Percentiles rank a stretch among this genome's conserved stretches.
These are phyloP conservation scores for Alternaria arbusti DNA, from an alignment of 2,329 filamentous ascomycete species.

Conservation along the genomic window DNA sequence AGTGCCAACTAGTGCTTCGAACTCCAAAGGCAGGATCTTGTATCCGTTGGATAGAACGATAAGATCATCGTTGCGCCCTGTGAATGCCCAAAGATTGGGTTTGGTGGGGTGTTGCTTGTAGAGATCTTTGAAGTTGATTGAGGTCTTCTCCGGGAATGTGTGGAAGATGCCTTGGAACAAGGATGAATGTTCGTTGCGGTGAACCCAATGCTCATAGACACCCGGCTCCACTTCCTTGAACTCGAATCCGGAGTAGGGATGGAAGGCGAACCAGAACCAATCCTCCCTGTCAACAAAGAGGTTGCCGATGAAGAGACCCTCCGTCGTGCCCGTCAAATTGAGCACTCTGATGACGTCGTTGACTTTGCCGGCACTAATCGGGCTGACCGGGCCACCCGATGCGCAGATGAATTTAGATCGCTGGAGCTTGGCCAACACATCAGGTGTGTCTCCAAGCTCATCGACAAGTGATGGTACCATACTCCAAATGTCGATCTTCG, in stretches of 20 bases:
- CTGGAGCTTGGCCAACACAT: slow-evolving; percentile 27
- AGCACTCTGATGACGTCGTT: slow-evolving; percentile 23
- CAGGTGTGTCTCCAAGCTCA: slow-evolving; percentile 28
- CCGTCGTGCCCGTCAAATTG: slow-evolving; percentile 31
- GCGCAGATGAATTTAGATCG: slow-evolving; percentile 37
- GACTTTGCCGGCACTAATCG: slow-evolving; percentile 23
- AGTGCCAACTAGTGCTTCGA: slow-evolving; percentile 28
- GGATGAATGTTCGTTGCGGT: slow-evolving; percentile 35
- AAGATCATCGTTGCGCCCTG: slow-evolving; percentile 26
- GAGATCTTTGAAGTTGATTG: slow-evolving; percentile 28
- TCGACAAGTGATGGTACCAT: slow-evolving; percentile 34
- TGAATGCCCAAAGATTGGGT: slow-evolving; percentile 26
- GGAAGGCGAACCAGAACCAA: slow-evolving; percentile 35
- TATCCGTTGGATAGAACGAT: slow-evolving; percentile 30
- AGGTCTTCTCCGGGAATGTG: slow-evolving; percentile 23
- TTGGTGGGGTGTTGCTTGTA: slow-evolving; percentile 27
- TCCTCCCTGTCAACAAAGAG: slow-evolving; percentile 19
- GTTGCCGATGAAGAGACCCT: slow-evolving; percentile 29
- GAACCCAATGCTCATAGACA: slow-evolving; percentile 47
- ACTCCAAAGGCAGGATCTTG: slow-evolving; percentile 26
- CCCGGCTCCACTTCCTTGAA: slow-evolving; percentile 31
- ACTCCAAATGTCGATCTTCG: slow-evolving; percentile 38
- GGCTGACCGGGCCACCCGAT: slow-evolving; percentile 41
- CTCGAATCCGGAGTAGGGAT: slow-evolving; percentile 27
- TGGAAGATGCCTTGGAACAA: slow-evolving; percentile 32